These are phyloP conservation scores for Nakaseomyces glabratus DNA, from an alignment of 1,139 yeast genomes.

Conservation along the genomic window DNA sequence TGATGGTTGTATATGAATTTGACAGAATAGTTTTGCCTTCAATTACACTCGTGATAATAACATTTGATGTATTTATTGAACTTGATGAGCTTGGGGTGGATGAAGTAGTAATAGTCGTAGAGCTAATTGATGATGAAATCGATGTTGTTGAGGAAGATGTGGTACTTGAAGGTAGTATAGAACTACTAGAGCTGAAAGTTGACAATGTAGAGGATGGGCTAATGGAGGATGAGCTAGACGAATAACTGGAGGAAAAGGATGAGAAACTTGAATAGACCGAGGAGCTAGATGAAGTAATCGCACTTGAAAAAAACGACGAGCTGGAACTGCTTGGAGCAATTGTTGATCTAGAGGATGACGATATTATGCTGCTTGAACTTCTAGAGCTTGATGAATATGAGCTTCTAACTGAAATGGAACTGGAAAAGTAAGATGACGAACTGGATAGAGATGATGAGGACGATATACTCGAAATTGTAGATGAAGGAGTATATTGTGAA, in stretches of 20 bases:
- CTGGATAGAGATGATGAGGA: conserved; percentile 16
- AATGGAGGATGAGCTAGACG: conserved; percentile 25
- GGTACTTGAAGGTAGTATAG: conserved; percentile 14
- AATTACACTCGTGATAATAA: conserved; percentile 26
- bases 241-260: conserved; percentile 10
- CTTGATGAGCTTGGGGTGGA: conserved; percentile 13
- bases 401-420: conserved; percentile 10
- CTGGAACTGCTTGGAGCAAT: conserved; percentile 10
- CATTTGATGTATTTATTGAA: neutral
- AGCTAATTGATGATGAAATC: conserved; percentile 15
- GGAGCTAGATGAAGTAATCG: conserved; percentile 1
- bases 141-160: conserved; percentile 9
- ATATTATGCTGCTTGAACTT: conserved; percentile 8
- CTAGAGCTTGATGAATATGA: conserved; percentile 10
- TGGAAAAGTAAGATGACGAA: conserved; percentile 5
- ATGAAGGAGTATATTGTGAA: conserved; percentile 7
- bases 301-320: conserved; percentile 9
- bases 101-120: conserved; percentile 7
- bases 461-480: conserved; percentile 16
- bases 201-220: conserved; percentile 14
- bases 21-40: conserved; percentile 30
- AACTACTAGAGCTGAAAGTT: conserved; percentile 21
- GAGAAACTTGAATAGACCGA: conserved; percentile 19
- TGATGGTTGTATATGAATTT: conserved; percentile 28
- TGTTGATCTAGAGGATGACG: conserved; percentile 9